Conservation (phyloP, 2,329 filamentous ascomycete genomes). For the Alternaria sp. region DNA sequence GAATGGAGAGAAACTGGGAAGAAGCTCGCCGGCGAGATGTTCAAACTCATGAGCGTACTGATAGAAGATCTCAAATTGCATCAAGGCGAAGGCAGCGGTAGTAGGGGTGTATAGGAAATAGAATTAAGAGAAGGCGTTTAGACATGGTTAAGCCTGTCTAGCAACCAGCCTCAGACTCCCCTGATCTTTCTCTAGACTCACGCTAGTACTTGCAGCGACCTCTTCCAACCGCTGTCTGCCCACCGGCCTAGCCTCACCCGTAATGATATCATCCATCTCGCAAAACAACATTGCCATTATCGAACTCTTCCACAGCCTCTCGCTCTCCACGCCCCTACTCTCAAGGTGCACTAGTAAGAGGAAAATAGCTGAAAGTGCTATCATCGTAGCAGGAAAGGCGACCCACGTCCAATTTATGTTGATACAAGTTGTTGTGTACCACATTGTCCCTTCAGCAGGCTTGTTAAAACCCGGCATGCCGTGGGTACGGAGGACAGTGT, state of each 20-base stretch:
- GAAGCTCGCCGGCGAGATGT: conserved; percentile 49
- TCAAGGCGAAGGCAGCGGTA: background rate
- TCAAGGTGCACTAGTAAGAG: conserved; percentile 16
- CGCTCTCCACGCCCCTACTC: conserved; percentile 15
- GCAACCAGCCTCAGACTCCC: conserved; percentile 1
- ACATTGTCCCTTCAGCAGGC: conserved; percentile 5
- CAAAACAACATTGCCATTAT: conserved; percentile 20
- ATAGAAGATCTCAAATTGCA: conserved; percentile 36
- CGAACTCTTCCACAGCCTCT: conserved; percentile 20
- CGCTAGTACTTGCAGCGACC: conserved; percentile 5
- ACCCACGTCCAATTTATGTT: conserved; percentile 7
- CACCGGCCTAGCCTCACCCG: background rate
- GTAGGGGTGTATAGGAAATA: background rate
- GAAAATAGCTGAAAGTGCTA: conserved; percentile 8
- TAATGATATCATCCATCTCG: conserved; percentile 11
- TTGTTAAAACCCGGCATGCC: background rate
- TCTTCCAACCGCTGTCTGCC: conserved; percentile 6
- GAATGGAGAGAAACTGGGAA: conserved; percentile 43
- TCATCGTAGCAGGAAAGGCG: conserved; percentile 6
- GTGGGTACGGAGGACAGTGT: conserved; percentile 8
- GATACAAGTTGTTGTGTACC: conserved; percentile 15
- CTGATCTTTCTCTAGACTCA: background rate
- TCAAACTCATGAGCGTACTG: conserved; percentile 45
- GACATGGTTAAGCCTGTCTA: background rate
- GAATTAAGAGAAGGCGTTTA: background rate